phyloP scores from a whole-genome alignment of 805 yeast species.

The Maudiozyma serrabonitensis region DNA sequence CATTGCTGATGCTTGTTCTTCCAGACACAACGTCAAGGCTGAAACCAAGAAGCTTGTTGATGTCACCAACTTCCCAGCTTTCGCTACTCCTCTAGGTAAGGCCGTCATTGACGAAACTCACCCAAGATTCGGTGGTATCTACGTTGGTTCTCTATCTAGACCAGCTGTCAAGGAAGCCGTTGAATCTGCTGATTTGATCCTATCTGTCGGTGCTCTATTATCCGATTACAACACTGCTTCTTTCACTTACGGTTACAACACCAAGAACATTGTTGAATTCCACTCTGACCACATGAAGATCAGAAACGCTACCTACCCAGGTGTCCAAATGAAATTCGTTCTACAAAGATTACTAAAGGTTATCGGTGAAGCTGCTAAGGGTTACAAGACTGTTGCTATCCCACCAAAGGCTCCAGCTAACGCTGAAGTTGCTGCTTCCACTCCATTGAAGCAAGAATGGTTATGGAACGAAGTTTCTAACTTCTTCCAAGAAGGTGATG shows the following conservation, averaged over 20 bases:
- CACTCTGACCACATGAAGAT: conserved; percentile 3
- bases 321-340: conserved; percentile 2
- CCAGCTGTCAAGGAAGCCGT: conserved; percentile 2
- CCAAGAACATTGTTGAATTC: conserved; percentile 3
- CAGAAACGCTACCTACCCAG: conserved; percentile 3
- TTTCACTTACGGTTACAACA: conserved; percentile 1
- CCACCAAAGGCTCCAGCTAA: conserved; percentile 2
- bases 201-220: conserved; percentile 2
- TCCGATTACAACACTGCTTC: conserved; percentile 2
- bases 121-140: conserved; percentile 3
- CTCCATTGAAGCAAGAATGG: conserved; percentile 2
- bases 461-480: conserved; percentile 1
- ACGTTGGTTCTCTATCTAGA: conserved; percentile 1
- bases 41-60: conserved; percentile 2
- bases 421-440: not conserved
- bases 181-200: conserved; percentile 1
- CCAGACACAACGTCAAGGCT: conserved; percentile 2
- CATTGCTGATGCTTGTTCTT: conserved; percentile 2
- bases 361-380: conserved; percentile 1
- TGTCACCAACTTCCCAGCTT: conserved; percentile 1
- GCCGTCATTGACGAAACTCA: conserved; percentile 1
- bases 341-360: not conserved
- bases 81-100: conserved; percentile 2
- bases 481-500: conserved; percentile 2
- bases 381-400: not conserved